phyloP scores from a whole-genome alignment of 352 stramenopile genomes.

The Phytopythium litorale region DNA sequence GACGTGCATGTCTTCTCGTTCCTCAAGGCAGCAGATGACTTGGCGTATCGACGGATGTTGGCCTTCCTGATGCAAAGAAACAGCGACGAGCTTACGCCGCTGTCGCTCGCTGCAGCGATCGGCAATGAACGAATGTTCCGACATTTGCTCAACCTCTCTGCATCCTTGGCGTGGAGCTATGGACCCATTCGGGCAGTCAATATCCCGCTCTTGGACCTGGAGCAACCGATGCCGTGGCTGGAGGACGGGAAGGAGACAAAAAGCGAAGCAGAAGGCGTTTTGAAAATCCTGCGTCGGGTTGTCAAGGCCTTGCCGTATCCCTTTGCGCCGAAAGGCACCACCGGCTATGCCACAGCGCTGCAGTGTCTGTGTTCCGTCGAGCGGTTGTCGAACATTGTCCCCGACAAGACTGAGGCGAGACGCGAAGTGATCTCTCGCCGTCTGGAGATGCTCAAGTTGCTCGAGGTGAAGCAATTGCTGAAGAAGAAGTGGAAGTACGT shows the following conservation, averaged over 20 bases:
- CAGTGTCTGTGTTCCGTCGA: slow-evolving; percentile 57
- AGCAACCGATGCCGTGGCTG: slow-evolving; percentile 34
- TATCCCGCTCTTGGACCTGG: slow-evolving; percentile 48
- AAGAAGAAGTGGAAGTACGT: slow-evolving; percentile 70
- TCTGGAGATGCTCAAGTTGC: slow-evolving; percentile 51
- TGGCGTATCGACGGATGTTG: slow-evolving; percentile 27
- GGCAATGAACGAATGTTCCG: slow-evolving; percentile 55
- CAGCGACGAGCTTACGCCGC: slow-evolving; percentile 42
- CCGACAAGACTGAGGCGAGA: slow-evolving; percentile 13
- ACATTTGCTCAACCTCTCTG: slow-evolving; percentile 44
- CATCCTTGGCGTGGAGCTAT: slow-evolving; percentile 46
- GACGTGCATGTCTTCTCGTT: slow-evolving; percentile 29
- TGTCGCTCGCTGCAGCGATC: slow-evolving; percentile 51
- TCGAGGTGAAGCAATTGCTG: slow-evolving; percentile 46
- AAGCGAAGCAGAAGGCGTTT: slow-evolving; percentile 4
- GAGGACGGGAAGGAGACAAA: background rate
- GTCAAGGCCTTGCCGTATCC: slow-evolving; percentile 17
- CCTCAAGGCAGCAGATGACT: slow-evolving; percentile 24
- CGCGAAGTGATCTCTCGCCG: slow-evolving; percentile 30
- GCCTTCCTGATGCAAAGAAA: slow-evolving; percentile 47
- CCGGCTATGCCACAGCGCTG: slow-evolving; percentile 40
- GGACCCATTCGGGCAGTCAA: slow-evolving; percentile 51
- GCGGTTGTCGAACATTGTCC: slow-evolving; percentile 36
- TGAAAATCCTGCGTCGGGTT: background rate
- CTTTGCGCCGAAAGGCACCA: slow-evolving; percentile 29